Percentiles rank a stretch among this genome's conserved stretches.
phyloP scores from a whole-genome alignment of 176 grass and related monocot genomes.

The Aegilops umbellulata region DNA sequence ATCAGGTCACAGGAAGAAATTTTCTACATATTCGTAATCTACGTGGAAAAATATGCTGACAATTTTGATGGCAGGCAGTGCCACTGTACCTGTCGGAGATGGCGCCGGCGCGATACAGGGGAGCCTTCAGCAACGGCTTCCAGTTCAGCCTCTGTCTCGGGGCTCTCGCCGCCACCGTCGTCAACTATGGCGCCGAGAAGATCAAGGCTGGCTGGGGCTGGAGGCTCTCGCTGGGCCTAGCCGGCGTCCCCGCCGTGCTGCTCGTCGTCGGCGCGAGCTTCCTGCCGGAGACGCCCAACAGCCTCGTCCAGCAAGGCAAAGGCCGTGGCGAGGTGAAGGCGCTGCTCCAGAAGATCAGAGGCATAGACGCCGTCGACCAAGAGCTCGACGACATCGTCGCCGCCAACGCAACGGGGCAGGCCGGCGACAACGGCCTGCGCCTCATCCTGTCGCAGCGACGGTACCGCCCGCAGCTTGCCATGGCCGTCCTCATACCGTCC shows the following conservation, averaged over 20 bases:
- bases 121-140: constrained; percentile 64
- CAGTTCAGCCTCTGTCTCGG: constrained; percentile 49
- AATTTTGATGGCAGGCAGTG: constrained; percentile 2
- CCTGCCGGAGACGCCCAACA: constrained; percentile 60
- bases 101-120: constrained; percentile 65
- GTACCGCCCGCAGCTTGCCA: background rate
- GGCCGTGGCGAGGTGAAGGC: constrained; percentile 7
- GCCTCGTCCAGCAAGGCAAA: constrained; percentile 42
- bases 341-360: constrained; percentile 41
- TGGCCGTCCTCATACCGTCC: background rate
- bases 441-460: background rate
- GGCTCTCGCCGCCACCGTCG: constrained; percentile 31
- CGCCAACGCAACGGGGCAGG: background rate
- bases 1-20: background rate
- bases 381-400: constrained; percentile 50
- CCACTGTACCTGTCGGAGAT: constrained; percentile 91
- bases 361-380: constrained; percentile 24
- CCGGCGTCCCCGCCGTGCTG: constrained; percentile 45
- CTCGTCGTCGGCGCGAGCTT: constrained; percentile 45
- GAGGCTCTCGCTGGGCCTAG: constrained; percentile 50
- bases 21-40: too few species aligned
- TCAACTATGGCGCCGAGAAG: constrained; percentile 55
- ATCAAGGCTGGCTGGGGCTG: constrained; percentile 50
- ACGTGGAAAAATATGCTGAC: background rate
- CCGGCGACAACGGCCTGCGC: background rate